Evolutionary conservation across 225 moss, liverwort and hornwort species (phyloP), one percentile per base, ranked within the genome.

Genomic region (Neckera pumila): DNA sequence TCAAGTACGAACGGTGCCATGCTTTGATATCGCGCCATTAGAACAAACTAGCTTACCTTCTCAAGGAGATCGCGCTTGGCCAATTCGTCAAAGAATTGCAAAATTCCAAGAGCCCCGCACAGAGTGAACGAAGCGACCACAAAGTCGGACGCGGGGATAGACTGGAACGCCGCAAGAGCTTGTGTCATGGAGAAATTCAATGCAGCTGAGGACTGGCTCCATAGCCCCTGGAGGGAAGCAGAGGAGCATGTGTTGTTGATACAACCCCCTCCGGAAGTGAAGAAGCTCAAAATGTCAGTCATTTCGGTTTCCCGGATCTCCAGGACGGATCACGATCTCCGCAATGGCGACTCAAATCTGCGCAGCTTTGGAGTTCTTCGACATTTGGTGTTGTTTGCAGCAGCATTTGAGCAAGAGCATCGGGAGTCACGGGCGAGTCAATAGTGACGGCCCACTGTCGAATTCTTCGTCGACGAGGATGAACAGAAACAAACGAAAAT

Each of bases 71-170:
- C 77, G 66, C 95, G 95, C 91, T 95, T 95, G 20, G 95, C 95
- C 74, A 98, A 89, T 92, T 93, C 95, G 36, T 98, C 95, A 89
- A 98, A 98, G 79, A 95, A 88, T 57, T 94, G 93, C 80, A 98
- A 59, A 62, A 94, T 87, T 17, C 88, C 88, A 79, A 97, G 85
- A 40, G 98, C 98, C 34, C 92, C 94, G 47, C 71, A 90, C 60
- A 95, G 78, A 66, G 97, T 96, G 61, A 90, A 71, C 51, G 87
- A 74, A 69, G 94, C 93, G 28, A 86, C 95, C 65, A 94, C 61
- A 58, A 94, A 75, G 87, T 98, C 97, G 30, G 91, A 67, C 86
- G 87, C 89, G 21, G 90, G 90, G 49, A 91, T 67, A 42, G 81
- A 75, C 77, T 74, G 85, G 31, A 80, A 57, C 5, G 83, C 87